Conservation (phyloP, 2,329 filamentous ascomycete genomes). For the Cercospora berteroae region DNA sequence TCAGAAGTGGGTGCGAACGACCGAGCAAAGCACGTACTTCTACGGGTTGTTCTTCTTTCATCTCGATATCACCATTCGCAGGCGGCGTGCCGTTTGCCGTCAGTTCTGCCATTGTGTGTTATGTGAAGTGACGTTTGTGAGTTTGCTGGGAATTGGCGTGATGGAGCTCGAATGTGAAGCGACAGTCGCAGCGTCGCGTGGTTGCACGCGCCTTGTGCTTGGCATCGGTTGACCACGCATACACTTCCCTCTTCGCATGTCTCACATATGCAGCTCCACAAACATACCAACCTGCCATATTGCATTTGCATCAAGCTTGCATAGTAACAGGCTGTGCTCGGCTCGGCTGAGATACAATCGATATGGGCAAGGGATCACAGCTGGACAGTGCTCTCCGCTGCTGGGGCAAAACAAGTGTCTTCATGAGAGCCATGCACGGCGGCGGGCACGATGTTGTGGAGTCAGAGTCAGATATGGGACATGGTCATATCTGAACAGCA, state of each 20-base stretch:
- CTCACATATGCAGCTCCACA: not conserved
- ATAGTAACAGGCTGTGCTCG: not conserved
- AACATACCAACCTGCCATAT: not conserved
- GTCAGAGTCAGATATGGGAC: not conserved
- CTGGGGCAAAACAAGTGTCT: not conserved
- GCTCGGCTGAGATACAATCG: not conserved
- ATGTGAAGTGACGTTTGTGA: not conserved
- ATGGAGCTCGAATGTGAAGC: not conserved
- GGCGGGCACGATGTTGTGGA: not conserved
- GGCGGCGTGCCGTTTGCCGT: slow-evolving; percentile 29
- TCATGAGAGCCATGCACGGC: not conserved
- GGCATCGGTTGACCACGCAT: not conserved
- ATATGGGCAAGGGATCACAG: not conserved
- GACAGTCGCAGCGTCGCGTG: not conserved
- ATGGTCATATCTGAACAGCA: not conserved
- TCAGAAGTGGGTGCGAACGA: slow-evolving; percentile 5
- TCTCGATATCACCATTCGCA: slow-evolving; percentile 33
- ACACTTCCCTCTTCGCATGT: not conserved
- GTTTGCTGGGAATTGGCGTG: not conserved
- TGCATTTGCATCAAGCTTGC: not conserved
- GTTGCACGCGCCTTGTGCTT: not conserved
- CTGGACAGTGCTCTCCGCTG: not conserved
- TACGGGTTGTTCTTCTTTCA: slow-evolving; percentile 37
- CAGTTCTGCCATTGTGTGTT: slow-evolving; percentile 31
- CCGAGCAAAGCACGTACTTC: slow-evolving; percentile 23